Conservation (phyloP, 2,329 filamentous ascomycete species). For the Cercospora sesami region DNA sequence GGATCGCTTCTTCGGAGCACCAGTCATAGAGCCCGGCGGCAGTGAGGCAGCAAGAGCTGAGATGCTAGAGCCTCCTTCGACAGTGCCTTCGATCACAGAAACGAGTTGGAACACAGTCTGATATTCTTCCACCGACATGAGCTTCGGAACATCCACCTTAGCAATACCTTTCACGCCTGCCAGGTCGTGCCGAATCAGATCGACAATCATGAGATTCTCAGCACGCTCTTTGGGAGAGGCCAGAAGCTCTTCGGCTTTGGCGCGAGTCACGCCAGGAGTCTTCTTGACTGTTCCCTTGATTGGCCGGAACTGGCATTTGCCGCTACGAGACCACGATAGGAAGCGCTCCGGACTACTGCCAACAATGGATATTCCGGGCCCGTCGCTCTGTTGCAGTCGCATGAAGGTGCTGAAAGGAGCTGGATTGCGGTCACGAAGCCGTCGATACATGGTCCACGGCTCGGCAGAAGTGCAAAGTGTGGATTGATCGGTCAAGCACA, state of each 20-base stretch:
- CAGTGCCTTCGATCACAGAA: conserved; percentile 74
- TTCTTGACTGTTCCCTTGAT: conserved; percentile 98
- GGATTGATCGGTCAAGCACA: conserved; percentile 78
- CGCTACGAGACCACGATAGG: conserved; percentile 64
- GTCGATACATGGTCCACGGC: conserved; percentile 70
- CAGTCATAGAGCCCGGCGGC: conserved; percentile 94
- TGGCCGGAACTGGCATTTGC: conserved; percentile 75
- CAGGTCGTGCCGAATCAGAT: conserved; percentile 90
- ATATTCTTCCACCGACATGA: conserved; percentile 88
- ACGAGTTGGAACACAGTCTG: conserved; percentile 90
- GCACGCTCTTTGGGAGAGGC: conserved; percentile 85
- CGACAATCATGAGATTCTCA: conserved; percentile 97
- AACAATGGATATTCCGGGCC: conserved; percentile 61
- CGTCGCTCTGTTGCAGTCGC: conserved; percentile 56
- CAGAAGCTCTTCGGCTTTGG: conserved; percentile 70
- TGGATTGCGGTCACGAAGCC: conserved; percentile 69
- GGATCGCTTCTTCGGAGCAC: conserved; percentile 88
- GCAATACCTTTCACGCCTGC: conserved; percentile 62
- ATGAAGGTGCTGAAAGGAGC: conserved; percentile 85
- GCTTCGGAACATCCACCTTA: conserved; percentile 70
- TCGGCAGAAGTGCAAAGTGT: conserved; percentile 51
- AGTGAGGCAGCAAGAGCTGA: conserved; percentile 75
- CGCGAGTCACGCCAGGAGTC: conserved; percentile 64
- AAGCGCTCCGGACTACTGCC: conserved; percentile 90
- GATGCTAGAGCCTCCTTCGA: conserved; percentile 61